A percentile compares a stretch with the other conserved stretches of the same genome.
phyloP scores from a whole-genome alignment of 768 basidiomycete genomes.

The Sistotremastrum niveocremeum region DNA sequence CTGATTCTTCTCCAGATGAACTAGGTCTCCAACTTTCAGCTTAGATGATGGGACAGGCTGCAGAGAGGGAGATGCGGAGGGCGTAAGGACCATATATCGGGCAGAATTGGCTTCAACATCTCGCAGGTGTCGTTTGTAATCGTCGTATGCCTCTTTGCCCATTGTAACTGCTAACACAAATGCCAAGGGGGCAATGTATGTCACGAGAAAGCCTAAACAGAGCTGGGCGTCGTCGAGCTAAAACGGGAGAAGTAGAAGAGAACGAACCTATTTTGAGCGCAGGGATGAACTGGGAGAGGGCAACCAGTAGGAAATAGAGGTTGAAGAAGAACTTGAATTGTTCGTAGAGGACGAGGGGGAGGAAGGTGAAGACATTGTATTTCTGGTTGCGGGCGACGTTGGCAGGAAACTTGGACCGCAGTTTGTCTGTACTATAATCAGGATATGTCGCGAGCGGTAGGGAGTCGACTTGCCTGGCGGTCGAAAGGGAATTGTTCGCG shows the following conservation, averaged over 20 bases:
- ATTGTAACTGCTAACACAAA: conserved; percentile 93
- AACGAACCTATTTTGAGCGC: conserved; percentile 84
- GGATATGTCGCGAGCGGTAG: neutral
- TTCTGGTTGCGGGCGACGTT: conserved; percentile 97
- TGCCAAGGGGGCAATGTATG: conserved; percentile 91
- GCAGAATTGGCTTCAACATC: conserved; percentile 94
- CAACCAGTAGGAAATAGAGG: conserved; percentile 93
- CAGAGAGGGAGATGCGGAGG: conserved; percentile 19
- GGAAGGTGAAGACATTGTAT: conserved; percentile 93
- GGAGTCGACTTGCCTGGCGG: conserved; percentile 39
- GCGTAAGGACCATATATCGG: conserved; percentile 73
- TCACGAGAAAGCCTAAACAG: conserved; percentile 73
- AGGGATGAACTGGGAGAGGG: conserved; percentile 90
- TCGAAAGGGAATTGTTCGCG: conserved; percentile 64
- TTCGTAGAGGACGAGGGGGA: conserved; percentile 94
- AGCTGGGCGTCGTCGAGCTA: conserved; percentile 1
- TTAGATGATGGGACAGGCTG: conserved; percentile 67
- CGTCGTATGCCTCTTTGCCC: conserved; percentile 98
- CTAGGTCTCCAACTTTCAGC: conserved; percentile 81
- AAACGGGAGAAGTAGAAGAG: neutral
- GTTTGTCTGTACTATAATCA: conserved; percentile 37
- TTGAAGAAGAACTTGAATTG: conserved; percentile 99
- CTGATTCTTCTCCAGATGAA: conserved; percentile 91
- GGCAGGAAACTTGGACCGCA: conserved; percentile 59
- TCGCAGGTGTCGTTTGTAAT: conserved; percentile 86